Percentiles rank a stretch among this genome's conserved stretches.
Conservation (phyloP, 305 asterid genomes). For the Coffea humblotiana region DNA sequence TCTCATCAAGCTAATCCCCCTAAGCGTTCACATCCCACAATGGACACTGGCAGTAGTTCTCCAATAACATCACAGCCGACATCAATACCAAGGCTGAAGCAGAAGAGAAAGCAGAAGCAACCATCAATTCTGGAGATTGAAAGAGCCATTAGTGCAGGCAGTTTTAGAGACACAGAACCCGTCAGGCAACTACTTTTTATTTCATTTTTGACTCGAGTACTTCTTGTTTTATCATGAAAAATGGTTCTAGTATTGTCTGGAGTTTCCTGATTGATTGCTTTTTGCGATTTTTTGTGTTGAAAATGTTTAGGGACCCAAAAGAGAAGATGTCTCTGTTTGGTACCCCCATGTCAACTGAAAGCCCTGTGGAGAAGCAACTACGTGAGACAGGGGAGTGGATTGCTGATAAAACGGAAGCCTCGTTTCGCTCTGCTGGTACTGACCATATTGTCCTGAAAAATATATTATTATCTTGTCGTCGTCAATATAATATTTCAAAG, state of each 20-base stretch:
- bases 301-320: slow-evolving; percentile 36
- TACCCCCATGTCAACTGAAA: slow-evolving; percentile 52
- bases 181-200: slow-evolving; percentile 34
- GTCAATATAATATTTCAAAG: not conserved
- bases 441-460: not conserved
- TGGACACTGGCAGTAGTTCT: slow-evolving; percentile 9
- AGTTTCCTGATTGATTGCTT: slow-evolving; percentile 2
- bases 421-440: slow-evolving; percentile 54
- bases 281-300: not conserved
- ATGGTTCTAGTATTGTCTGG: not conserved
- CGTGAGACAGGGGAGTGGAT: slow-evolving; percentile 84
- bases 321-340: slow-evolving; percentile 45
- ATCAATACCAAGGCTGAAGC: slow-evolving; percentile 20
- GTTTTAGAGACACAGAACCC: slow-evolving; percentile 55
- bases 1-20: slow-evolving; percentile 19
- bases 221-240: not conserved
- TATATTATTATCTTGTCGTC: not conserved
- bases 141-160: slow-evolving; percentile 81
- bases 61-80: not conserved
- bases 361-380: slow-evolving; percentile 66
- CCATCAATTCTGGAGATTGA: slow-evolving; percentile 66
- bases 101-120: slow-evolving; percentile 27
- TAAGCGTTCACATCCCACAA: slow-evolving; percentile 27
- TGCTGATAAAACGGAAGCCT: slow-evolving; percentile 38
- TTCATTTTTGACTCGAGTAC: not conserved